Evolutionary conservation across 106 monocot species (phyloP), one percentile per base, ranked within the genome.

Genomic region (Dendrobium chrysotoxum): DNA sequence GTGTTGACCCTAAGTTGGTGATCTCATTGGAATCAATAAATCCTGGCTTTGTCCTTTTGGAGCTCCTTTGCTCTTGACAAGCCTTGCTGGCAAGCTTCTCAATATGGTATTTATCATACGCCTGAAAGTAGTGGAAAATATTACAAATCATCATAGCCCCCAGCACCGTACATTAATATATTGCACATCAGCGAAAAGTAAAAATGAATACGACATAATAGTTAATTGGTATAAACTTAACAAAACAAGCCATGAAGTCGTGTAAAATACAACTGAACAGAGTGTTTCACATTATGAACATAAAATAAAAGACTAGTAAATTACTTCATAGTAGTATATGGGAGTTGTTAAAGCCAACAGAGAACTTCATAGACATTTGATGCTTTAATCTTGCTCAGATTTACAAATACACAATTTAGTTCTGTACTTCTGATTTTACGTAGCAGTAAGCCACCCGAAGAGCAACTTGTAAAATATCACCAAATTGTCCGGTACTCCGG

Each of bases 101-200:
- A 79, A 0, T 1, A 25, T 58, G 65, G 28, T 75, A 79, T 58
- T 74, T 83, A 44, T 75, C 35, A 78, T 78, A 78, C 41, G 45
- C 26, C 83, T 83, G 74, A 25, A 45, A 64, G 20, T 54, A 55
- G 41, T 30, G 70, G 11, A 66, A 47, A 75, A 23, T 38, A 26
- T 20, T 53, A 76, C 44, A 50, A 46, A 4, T 10, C 31, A 26
- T 28, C 46, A 15, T 26, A 53, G 15, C 2, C 28, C 61, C 23
- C 45, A 26, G 67, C 11, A 44, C 25, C 26, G 26, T 65, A 61
- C 4, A n/a, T 23, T 61, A 61, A n/a, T 23, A 79, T 50, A 21
- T n/a, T 11, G 68, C 40, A 67, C 38, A 21, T 11, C 31, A 31
- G 18, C 12, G 64, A 39, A 61, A 61, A 39, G 20, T 3, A 57